Evolutionary conservation across 1,284 basidiomycete species (phyloP).

Genomic region (Leccinum solheimii): DNA sequence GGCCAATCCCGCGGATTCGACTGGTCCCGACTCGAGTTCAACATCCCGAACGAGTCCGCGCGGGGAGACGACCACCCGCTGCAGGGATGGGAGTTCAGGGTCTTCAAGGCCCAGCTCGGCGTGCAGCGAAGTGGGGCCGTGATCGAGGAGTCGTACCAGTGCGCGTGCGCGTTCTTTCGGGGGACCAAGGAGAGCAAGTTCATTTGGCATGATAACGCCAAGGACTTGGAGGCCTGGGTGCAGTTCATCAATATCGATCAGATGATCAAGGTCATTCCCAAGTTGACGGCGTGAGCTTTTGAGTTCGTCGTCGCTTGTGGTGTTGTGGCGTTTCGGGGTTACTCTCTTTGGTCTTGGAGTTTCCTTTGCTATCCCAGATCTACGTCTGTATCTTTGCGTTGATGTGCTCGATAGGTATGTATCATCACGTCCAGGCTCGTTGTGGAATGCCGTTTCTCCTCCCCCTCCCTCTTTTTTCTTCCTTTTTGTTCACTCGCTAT

Average conservation of each 20-base stretch:
- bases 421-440: neutral
- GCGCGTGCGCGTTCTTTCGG: constrained; percentile 72
- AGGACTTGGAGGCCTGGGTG: constrained; percentile 71
- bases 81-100: constrained; percentile 78
- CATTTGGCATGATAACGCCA: constrained; percentile 65
- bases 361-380: neutral
- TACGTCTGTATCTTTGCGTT: neutral
- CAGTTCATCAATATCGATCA: constrained; percentile 81
- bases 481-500: constrained; percentile 5
- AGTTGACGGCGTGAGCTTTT: constrained; percentile 53
- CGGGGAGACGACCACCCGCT: constrained; percentile 65
- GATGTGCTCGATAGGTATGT: constrained; percentile 13
- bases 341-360: neutral
- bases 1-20: constrained; percentile 79
- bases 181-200: constrained; percentile 63
- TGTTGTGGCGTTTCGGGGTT: neutral
- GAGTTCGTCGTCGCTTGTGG: neutral
- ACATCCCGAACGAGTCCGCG: constrained; percentile 61
- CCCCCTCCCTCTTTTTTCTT: neutral
- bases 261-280: constrained; percentile 72
- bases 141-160: constrained; percentile 69
- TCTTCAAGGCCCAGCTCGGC: constrained; percentile 71
- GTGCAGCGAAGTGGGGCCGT: constrained; percentile 55
- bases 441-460: neutral
- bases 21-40: constrained; percentile 75